A percentile compares a stretch with the other conserved stretches of the same genome.
Conservation (phyloP, 2,329 filamentous ascomycete genomes). For the Trichocomaceae sp. region DNA sequence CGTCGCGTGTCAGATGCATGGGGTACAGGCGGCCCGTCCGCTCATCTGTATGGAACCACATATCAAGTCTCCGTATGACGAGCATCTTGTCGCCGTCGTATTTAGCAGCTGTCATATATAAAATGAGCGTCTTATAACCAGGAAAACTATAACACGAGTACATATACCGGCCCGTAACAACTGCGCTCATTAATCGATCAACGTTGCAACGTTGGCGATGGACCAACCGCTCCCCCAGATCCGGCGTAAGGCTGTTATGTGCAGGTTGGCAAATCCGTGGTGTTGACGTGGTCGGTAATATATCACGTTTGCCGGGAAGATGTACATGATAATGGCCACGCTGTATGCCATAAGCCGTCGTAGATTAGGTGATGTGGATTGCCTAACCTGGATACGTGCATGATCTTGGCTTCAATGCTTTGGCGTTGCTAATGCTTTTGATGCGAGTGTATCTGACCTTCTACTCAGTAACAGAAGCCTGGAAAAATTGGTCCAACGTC, state of each 20-base stretch:
- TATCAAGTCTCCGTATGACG: not conserved
- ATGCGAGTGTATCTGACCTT: not conserved
- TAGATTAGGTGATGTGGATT: not conserved
- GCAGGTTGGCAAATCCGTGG: not conserved
- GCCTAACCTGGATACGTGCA: not conserved
- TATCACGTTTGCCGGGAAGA: not conserved
- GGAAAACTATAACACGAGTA: not conserved
- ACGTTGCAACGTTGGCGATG: not conserved
- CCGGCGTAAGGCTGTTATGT: not conserved
- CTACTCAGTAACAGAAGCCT: not conserved
- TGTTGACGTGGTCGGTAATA: not conserved
- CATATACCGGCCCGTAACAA: not conserved
- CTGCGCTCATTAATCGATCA: not conserved
- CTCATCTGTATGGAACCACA: not conserved
- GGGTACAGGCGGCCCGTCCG: not conserved
- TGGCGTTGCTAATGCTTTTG: not conserved
- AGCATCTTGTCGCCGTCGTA: not conserved
- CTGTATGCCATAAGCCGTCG: not conserved
- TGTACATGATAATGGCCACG: not conserved
- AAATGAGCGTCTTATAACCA: not conserved
- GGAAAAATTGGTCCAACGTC: not conserved
- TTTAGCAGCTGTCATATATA: not conserved
- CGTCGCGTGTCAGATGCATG: not conserved
- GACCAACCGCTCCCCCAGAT: not conserved
- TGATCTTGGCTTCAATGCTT: not conserved